A percentile compares a stretch with the other conserved stretches of the same genome.
These are phyloP conservation scores for Trichoderma sp. DNA, from an alignment of 2,329 filamentous ascomycete genomes.

Conservation along the genomic window DNA sequence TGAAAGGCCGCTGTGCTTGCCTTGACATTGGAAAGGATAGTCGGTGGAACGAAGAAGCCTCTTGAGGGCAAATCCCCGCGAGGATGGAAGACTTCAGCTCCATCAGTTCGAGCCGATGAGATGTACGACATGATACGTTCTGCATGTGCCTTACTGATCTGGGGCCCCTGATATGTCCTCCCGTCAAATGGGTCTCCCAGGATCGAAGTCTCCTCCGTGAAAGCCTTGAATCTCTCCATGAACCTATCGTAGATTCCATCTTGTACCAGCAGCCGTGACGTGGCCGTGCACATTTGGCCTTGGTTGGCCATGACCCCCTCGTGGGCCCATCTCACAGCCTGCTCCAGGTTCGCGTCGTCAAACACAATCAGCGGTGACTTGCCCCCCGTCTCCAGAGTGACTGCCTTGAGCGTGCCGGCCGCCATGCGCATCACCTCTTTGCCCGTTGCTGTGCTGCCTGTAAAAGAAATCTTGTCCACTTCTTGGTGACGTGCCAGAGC, in stretches of 20 bases:
- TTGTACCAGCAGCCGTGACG: slow-evolving; percentile 61
- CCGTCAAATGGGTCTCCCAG: slow-evolving; percentile 66
- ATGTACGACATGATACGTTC: slow-evolving; percentile 67
- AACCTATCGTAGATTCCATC: slow-evolving; percentile 60
- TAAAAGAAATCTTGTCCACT: slow-evolving; percentile 73
- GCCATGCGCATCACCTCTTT: slow-evolving; percentile 71
- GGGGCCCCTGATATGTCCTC: slow-evolving; percentile 67
- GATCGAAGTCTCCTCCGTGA: slow-evolving; percentile 55
- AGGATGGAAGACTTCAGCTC: slow-evolving; percentile 51
- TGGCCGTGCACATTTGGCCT: slow-evolving; percentile 63
- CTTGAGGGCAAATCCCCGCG: slow-evolving; percentile 24
- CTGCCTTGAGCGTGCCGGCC: slow-evolving; percentile 58
- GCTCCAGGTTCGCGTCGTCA: slow-evolving; percentile 62
- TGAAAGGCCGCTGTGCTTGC: slow-evolving; percentile 31
- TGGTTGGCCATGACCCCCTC: slow-evolving; percentile 55
- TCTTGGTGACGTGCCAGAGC: slow-evolving; percentile 64
- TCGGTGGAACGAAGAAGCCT: slow-evolving; percentile 36
- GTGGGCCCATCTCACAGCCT: slow-evolving; percentile 57
- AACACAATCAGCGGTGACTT: slow-evolving; percentile 63
- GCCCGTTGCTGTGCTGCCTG: slow-evolving; percentile 67
- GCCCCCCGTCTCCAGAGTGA: slow-evolving; percentile 62
- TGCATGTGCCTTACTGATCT: slow-evolving; percentile 65
- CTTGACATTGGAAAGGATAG: slow-evolving; percentile 34
- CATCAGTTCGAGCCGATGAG: slow-evolving; percentile 62
- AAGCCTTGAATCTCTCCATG: slow-evolving; percentile 59